Percentiles rank a stretch among this genome's conserved stretches.
These are phyloP conservation scores for Psilocybe cubensis DNA, from an alignment of 768 basidiomycete species.

Conservation along the genomic window DNA sequence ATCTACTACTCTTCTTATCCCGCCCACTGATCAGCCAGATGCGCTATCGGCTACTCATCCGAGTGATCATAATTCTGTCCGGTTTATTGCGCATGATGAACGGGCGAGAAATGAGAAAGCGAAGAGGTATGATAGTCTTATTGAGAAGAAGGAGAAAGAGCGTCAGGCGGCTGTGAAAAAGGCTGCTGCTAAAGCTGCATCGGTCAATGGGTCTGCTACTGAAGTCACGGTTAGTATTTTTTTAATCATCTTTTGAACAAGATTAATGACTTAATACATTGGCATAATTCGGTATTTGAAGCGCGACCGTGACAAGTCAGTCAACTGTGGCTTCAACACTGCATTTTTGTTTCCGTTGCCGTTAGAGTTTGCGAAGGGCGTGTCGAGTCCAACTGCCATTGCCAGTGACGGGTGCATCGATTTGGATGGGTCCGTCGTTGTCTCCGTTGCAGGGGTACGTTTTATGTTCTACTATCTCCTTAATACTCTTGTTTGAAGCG, in stretches of 20 bases:
- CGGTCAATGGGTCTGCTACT: too few species aligned
- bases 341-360: conserved; percentile 48
- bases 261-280: too few species aligned
- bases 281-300: neutral
- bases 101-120: conserved; percentile 6
- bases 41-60: conserved; percentile 56
- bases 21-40: conserved; percentile 34
- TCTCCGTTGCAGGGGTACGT: neutral
- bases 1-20: conserved; percentile 30
- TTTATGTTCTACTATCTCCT: neutral
- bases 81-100: conserved; percentile 34
- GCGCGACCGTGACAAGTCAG: too few species aligned
- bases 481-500: neutral
- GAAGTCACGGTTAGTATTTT: too few species aligned
- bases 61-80: conserved; percentile 54
- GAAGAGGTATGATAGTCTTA: conserved; percentile 13
- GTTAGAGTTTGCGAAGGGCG: conserved; percentile 24
- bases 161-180: conserved; percentile 11
- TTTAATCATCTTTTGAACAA: too few species aligned
- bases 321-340: neutral
- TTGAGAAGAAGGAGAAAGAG: conserved; percentile 13
- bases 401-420: conserved; percentile 5
- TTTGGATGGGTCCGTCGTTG: conserved; percentile 18
- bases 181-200: too few species aligned
- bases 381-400: too few species aligned